Evolutionary conservation across 371 early-diverging fungal genomes (phyloP), one percentile per base, ranked within the genome.

Genomic region (Smittium mucronatum): DNA sequence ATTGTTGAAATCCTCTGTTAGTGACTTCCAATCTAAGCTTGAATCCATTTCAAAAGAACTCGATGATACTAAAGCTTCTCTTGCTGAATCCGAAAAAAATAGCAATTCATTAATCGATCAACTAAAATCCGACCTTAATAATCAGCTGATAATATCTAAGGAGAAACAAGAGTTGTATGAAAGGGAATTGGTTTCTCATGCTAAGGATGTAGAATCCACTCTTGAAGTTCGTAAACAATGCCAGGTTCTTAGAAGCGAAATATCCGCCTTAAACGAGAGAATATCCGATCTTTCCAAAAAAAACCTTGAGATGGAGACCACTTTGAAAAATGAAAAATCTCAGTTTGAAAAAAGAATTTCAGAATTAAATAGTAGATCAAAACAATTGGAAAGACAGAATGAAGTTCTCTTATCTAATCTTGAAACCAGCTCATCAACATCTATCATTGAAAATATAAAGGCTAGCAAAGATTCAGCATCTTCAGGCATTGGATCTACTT

Each of bases 131-230:
- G 26, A 26, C 15, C 69, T 82, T 70, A 71, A 67, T 26, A 68
- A 72, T 25, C 85, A 83, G 58, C 74, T 73, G 15, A 71, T 66
- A 11, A 58, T 73, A 1, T 70, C 79, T 1, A 73, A 73, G 65
- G 75, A 77, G 29, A 75, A 80, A 5, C 86, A 84, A 60, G 78
- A 80, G 70, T 76, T 82, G 63, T 86, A 85, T 69, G 81, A 85
- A 72, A 75, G 78, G 58, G 85, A 85, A 69, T 75, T 85, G 25
- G 70, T 84, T 28, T 78, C 77, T 25, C 85, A 85, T 63, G 83
- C 85, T 26, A 73, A 76, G 36, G 84, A 82, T 58, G 78, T 85
- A 60, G 75, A 83, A 70, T 68, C 75, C 21, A 70, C 75, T 17
- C 69, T 78, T 32, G 33, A 69, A 30, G 70, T 73, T 28, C 74